These are phyloP conservation scores for Herpotrichia juniperi DNA, from an alignment of 2,329 filamentous ascomycete genomes.

Conservation along the genomic window DNA sequence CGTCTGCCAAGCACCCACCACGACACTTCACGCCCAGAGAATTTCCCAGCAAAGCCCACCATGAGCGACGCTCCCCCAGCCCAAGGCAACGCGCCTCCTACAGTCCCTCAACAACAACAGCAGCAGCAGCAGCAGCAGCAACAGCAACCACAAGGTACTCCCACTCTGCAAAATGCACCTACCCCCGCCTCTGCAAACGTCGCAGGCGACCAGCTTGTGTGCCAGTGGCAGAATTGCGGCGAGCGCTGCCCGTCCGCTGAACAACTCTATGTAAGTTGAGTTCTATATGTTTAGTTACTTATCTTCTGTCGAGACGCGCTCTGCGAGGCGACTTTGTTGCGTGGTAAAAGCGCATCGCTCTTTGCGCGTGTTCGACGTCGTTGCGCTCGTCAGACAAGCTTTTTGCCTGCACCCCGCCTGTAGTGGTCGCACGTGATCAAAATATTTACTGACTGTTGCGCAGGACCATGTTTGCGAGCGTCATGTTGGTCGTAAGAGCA, in stretches of 20 bases:
- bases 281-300: background rate
- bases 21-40: conserved; percentile 1
- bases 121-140: conserved; percentile 1
- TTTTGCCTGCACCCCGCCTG: background rate
- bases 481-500: conserved; percentile 98
- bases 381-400: background rate
- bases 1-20: conserved; percentile 14
- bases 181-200: conserved; percentile 36
- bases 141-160: conserved; percentile 36
- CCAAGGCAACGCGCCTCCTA: conserved; percentile 9
- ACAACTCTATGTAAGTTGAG: conserved; percentile 64
- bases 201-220: conserved; percentile 55
- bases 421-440: conserved; percentile 13
- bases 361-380: background rate
- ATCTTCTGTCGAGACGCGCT: background rate
- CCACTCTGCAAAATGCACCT: conserved; percentile 40
- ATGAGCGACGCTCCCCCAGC: conserved; percentile 16
- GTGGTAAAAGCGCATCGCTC: background rate
- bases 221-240: conserved; percentile 68
- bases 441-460: conserved; percentile 16
- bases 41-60: background rate
- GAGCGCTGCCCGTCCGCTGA: conserved; percentile 65
- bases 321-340: background rate
- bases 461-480: conserved; percentile 98
- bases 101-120: conserved; percentile 4